Conservation (phyloP, 371 early-diverging fungal species). For the Phascolomyces articulosus region DNA sequence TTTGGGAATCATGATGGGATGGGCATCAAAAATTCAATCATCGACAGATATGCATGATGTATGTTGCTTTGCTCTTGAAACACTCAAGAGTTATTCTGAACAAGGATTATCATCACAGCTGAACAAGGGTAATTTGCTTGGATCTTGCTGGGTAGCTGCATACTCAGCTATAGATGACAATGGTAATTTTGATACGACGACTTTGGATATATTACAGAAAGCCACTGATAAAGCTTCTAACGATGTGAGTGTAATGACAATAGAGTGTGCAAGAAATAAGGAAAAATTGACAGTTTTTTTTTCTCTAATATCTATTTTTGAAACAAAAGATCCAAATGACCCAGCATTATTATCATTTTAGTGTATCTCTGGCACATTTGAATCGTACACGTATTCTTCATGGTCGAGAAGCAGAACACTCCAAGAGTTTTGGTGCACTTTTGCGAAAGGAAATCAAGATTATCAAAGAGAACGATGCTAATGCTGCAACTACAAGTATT, state of each 20-base stretch:
- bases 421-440: neutral
- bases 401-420: neutral
- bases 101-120: neutral
- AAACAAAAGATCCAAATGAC: neutral
- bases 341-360: conserved; percentile 35
- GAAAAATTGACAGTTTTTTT: neutral
- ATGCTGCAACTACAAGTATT: conserved; percentile 4
- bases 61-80: conserved; percentile 22
- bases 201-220: neutral
- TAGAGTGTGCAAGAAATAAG: no score
- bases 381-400: neutral
- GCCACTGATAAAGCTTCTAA: neutral
- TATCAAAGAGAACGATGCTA: neutral
- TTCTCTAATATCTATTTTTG: neutral
- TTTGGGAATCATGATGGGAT: conserved; percentile 48
- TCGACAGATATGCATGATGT: conserved; percentile 31
- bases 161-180: conserved; percentile 15
- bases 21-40: conserved; percentile 29
- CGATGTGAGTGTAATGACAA: conserved; percentile 1
- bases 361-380: conserved; percentile 29
- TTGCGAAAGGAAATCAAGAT: neutral
- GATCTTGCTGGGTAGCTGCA: conserved; percentile 37
- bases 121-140: conserved; percentile 32
- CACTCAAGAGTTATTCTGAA: conserved; percentile 18
- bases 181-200: neutral